These are phyloP conservation scores for Blastosporella zonata DNA, from an alignment of 1,284 basidiomycete species.

Conservation along the genomic window DNA sequence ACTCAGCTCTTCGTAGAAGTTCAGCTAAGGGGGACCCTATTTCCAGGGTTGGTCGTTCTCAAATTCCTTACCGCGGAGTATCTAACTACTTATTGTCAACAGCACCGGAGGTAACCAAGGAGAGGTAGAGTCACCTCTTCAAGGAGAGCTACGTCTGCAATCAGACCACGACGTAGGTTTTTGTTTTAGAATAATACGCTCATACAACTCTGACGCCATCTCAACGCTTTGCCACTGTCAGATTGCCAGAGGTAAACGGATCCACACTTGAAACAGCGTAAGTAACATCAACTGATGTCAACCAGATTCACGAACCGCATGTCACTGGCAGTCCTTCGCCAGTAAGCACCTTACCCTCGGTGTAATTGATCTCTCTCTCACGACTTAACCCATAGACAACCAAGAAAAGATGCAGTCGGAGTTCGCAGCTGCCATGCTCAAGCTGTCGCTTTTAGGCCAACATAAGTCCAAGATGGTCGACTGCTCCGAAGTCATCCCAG, in stretches of 20 bases:
- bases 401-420: slow-evolving; percentile 30
- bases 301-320: slow-evolving; percentile 30
- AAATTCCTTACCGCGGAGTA: not conserved
- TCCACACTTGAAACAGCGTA: not conserved
- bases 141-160: slow-evolving; percentile 38
- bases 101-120: slow-evolving; percentile 33
- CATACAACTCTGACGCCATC: not conserved
- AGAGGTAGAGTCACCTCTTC: slow-evolving; percentile 35
- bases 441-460: slow-evolving; percentile 35
- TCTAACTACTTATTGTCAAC: slow-evolving; percentile 1
- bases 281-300: slow-evolving; percentile 1
- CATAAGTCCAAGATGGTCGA: slow-evolving; percentile 30
- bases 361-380: too few species aligned
- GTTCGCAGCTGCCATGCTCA: slow-evolving; percentile 36
- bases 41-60: slow-evolving; percentile 25
- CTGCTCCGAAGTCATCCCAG: slow-evolving; percentile 38
- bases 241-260: slow-evolving; percentile 17
- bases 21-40: slow-evolving; percentile 30
- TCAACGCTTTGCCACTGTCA: too few species aligned
- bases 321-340: slow-evolving; percentile 39
- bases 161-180: slow-evolving; percentile 32
- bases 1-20: slow-evolving; percentile 41
- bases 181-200: not conserved
- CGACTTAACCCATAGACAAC: slow-evolving; percentile 20
- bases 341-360: slow-evolving; percentile 19